These are phyloP conservation scores for Cicer pinnatifidum DNA, from an alignment of 306 rosid genomes.

Conservation along the genomic window DNA sequence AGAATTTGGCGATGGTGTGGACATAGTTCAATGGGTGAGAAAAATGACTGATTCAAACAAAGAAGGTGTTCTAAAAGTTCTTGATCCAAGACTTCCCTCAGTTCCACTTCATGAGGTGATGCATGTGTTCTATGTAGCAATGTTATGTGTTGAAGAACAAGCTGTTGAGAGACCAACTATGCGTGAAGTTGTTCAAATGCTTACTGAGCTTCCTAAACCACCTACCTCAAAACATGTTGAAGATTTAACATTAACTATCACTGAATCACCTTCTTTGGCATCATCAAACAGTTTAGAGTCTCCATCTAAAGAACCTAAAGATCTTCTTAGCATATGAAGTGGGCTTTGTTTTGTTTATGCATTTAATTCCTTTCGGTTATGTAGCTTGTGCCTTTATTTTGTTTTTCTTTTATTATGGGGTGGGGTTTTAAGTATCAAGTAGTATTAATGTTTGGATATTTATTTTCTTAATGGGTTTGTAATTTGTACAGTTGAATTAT, in stretches of 20 bases:
- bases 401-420: slow-evolving; percentile 43
- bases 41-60: slow-evolving; percentile 61
- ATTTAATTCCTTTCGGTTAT: slow-evolving; percentile 47
- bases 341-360: slow-evolving; percentile 34
- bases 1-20: slow-evolving; percentile 91
- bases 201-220: slow-evolving; percentile 77
- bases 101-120: slow-evolving; percentile 58
- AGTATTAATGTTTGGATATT: slow-evolving; percentile 50
- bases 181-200: slow-evolving; percentile 88
- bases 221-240: slow-evolving; percentile 54
- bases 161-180: slow-evolving; percentile 80
- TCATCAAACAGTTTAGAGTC: slow-evolving; percentile 56
- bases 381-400: slow-evolving; percentile 42
- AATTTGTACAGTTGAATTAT: slow-evolving; percentile 71
- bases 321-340: slow-evolving; percentile 89
- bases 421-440: slow-evolving; percentile 40
- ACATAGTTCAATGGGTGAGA: slow-evolving; percentile 84
- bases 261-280: slow-evolving; percentile 57
- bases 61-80: slow-evolving; percentile 54
- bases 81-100: slow-evolving; percentile 61
- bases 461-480: slow-evolving; percentile 45
- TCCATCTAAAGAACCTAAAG: slow-evolving; percentile 60
- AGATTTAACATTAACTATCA: slow-evolving; percentile 47
- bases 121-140: slow-evolving; percentile 80
- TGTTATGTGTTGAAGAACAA: slow-evolving; percentile 82